phyloP scores from a whole-genome alignment of 1,139 yeast genomes.

The Waltiozyma solani region DNA sequence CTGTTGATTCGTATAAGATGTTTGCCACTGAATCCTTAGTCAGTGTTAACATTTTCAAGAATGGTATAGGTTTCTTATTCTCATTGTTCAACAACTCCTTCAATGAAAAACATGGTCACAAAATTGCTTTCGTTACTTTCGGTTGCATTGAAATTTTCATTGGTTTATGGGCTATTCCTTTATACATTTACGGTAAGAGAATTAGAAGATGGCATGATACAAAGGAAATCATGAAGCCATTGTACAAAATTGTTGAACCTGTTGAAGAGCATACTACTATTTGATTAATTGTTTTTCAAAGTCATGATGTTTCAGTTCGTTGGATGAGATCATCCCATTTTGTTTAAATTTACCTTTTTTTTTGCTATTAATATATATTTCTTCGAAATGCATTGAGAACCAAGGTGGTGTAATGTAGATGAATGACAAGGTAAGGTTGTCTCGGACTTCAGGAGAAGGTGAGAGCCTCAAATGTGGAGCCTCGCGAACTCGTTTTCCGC shows the following conservation, averaged over 20 bases:
- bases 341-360: no score
- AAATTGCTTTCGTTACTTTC: conserved; percentile 39
- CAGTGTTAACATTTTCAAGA: conserved; percentile 42
- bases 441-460: no score
- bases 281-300: no score
- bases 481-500: no score
- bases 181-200: conserved; percentile 47
- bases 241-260: conserved; percentile 21
- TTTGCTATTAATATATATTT: no score
- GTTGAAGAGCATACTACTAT: no score
- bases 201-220: conserved; percentile 39
- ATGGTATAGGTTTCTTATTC: conserved; percentile 45
- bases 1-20: conserved; percentile 48
- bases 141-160: conserved; percentile 42
- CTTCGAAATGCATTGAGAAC: no score
- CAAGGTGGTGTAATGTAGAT: no score
- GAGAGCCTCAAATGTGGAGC: no score
- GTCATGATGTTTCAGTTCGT: no score
- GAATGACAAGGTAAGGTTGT: no score
- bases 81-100: conserved; percentile 46
- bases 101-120: conserved; percentile 32
- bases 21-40: conserved; percentile 54
- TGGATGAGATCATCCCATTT: no score
- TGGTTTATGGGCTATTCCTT: conserved; percentile 40
- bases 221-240: conserved; percentile 27